A percentile compares a stretch with the other conserved stretches of the same genome.
Evolutionary conservation across 805 yeast species (phyloP).

Genomic region (Ogataea corticis): DNA sequence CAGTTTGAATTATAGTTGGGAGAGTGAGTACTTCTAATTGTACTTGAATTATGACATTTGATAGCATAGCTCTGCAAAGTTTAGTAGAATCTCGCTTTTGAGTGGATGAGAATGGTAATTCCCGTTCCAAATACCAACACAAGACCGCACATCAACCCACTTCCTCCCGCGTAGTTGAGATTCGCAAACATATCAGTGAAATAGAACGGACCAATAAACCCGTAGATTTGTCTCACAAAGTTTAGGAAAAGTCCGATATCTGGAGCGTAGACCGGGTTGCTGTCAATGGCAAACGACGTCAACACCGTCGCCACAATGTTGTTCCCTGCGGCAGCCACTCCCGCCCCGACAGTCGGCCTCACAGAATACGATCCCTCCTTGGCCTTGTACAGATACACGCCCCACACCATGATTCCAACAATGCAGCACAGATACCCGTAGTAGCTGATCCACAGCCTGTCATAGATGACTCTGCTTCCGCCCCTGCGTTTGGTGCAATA

Average conservation of each 20-base stretch:
- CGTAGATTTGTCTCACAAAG: constrained; percentile 5
- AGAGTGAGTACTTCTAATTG: too few species aligned
- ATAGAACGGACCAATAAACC: constrained; percentile 9
- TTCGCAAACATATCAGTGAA: constrained; percentile 5
- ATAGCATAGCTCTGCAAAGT: too few species aligned
- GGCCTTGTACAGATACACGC: constrained; percentile 9
- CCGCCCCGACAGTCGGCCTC: constrained; percentile 6
- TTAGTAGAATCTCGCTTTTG: constrained; percentile 20
- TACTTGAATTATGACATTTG: too few species aligned
- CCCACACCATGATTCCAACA: constrained; percentile 9
- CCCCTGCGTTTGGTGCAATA: background rate
- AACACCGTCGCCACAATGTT: constrained; percentile 8
- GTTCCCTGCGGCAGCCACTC: constrained; percentile 10
- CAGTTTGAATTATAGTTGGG: too few species aligned
- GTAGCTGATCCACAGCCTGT: constrained; percentile 9
- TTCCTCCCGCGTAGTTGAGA: constrained; percentile 7
- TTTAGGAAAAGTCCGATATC: constrained; percentile 9
- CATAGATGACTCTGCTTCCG: constrained; percentile 7
- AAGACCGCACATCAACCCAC: constrained; percentile 8
- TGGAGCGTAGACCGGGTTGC: constrained; percentile 3
- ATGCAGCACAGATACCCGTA: constrained; percentile 3
- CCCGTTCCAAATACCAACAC: constrained; percentile 5
- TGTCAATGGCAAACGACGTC: constrained; percentile 11
- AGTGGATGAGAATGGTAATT: background rate
- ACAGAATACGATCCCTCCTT: constrained; percentile 1